Percentiles rank a stretch among this genome's conserved stretches.
These are phyloP conservation scores for Intubia oerlemansii DNA, from an alignment of 2,329 filamentous ascomycete species.

Conservation along the genomic window DNA sequence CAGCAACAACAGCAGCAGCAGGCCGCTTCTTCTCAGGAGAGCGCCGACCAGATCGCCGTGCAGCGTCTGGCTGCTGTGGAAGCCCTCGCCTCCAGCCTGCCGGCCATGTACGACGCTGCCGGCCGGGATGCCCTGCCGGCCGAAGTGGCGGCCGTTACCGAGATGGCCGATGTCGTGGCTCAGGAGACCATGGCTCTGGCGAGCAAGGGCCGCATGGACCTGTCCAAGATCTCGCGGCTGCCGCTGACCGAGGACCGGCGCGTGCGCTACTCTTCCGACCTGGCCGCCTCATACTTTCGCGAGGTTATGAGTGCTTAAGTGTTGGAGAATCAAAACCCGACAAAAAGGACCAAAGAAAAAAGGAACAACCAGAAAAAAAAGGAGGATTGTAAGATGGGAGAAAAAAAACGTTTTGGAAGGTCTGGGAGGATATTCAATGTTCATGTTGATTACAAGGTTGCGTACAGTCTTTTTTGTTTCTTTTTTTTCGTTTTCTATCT, in stretches of 20 bases:
- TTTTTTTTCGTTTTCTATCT: neutral
- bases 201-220: conserved; percentile 31
- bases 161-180: conserved; percentile 60
- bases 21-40: too few species aligned
- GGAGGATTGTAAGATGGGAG: too few species aligned
- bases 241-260: conserved; percentile 54
- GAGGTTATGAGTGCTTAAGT: conserved; percentile 45
- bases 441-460: too few species aligned
- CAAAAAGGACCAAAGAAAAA: too few species aligned
- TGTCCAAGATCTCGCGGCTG: conserved; percentile 31
- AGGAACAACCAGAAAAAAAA: too few species aligned
- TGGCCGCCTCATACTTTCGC: conserved; percentile 48
- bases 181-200: conserved; percentile 34
- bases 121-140: conserved; percentile 19
- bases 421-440: too few species aligned
- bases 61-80: conserved; percentile 24
- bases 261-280: conserved; percentile 45
- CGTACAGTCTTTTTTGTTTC: too few species aligned
- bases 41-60: conserved; percentile 10
- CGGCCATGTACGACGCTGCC: conserved; percentile 27
- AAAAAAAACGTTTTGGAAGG: too few species aligned
- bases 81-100: conserved; percentile 32
- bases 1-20: conserved; percentile 8
- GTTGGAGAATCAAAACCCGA: too few species aligned
- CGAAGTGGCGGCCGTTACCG: conserved; percentile 53